Evolutionary conservation across 2,329 filamentous ascomycete species (phyloP).

Genomic region (Arthrobotrys iridis): DNA sequence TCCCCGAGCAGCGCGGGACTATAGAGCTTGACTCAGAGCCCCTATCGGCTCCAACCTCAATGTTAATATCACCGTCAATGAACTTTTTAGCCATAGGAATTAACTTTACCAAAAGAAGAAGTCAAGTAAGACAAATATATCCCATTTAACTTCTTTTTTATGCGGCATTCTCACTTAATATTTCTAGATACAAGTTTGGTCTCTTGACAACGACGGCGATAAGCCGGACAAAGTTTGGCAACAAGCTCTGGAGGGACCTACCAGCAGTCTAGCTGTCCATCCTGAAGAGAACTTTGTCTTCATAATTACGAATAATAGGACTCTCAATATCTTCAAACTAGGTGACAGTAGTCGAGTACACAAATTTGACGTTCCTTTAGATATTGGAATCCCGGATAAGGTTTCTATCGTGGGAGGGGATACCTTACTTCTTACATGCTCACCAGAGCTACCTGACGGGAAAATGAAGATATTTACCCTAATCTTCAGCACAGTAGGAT

Average conservation of each 20-base stretch:
- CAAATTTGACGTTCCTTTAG: no score
- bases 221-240: not conserved
- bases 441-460: not conserved
- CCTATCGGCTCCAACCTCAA: no score
- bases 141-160: no score
- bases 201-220: not conserved
- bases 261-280: not conserved
- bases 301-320: not conserved
- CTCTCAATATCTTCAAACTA: not conserved
- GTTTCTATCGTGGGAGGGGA: not conserved
- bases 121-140: not conserved
- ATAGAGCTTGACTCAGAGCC: no score
- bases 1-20: not conserved
- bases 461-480: not conserved
- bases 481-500: no score
- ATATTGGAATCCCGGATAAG: no score
- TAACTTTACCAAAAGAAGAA: not conserved
- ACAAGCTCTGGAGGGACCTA: not conserved
- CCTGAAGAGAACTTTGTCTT: not conserved
- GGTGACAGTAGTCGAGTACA: no score
- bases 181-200: not conserved
- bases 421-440: not conserved
- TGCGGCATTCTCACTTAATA: not conserved
- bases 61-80: not conserved
- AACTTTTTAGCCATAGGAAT: not conserved